phyloP scores from a whole-genome alignment of 768 basidiomycete species.

The Phallus indusiatus region DNA sequence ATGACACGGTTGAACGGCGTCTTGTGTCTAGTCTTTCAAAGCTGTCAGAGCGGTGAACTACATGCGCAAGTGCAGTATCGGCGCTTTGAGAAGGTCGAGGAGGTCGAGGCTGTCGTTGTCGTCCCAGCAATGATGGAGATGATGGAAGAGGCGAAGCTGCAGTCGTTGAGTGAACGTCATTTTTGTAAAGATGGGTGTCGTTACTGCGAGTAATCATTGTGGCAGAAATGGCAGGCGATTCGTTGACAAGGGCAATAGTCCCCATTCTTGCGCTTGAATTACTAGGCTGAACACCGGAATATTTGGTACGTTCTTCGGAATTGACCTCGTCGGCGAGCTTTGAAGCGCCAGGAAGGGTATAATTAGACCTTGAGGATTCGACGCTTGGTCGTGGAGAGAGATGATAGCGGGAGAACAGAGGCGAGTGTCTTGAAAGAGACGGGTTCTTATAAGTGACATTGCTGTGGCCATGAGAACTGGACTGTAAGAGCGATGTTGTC shows the following conservation, averaged over 20 bases:
- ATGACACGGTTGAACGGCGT: not conserved
- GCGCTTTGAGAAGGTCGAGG: not conserved
- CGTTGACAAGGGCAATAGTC: not conserved
- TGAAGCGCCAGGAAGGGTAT: not conserved
- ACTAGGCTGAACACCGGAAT: not conserved
- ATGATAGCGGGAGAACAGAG: not conserved
- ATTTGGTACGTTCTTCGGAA: not conserved
- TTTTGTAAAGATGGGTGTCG: not conserved
- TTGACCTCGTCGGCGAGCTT: not conserved
- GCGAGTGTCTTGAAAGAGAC: not conserved
- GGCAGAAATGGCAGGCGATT: not conserved
- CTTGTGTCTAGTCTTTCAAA: not conserved
- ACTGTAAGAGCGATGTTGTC: not conserved
- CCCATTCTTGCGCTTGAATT: not conserved
- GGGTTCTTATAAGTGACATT: too few species aligned
- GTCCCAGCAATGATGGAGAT: not conserved
- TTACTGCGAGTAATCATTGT: not conserved
- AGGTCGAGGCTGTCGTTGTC: not conserved
- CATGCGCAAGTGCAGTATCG: not conserved
- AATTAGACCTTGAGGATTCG: not conserved
- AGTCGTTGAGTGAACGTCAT: not conserved
- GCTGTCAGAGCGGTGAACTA: not conserved
- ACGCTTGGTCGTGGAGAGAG: not conserved
- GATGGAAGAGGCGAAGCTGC: not conserved
- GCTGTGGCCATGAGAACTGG: not conserved